These are phyloP conservation scores for Tuber umbilicatum DNA, from an alignment of 495 filamentous ascomycete species.

Conservation along the genomic window DNA sequence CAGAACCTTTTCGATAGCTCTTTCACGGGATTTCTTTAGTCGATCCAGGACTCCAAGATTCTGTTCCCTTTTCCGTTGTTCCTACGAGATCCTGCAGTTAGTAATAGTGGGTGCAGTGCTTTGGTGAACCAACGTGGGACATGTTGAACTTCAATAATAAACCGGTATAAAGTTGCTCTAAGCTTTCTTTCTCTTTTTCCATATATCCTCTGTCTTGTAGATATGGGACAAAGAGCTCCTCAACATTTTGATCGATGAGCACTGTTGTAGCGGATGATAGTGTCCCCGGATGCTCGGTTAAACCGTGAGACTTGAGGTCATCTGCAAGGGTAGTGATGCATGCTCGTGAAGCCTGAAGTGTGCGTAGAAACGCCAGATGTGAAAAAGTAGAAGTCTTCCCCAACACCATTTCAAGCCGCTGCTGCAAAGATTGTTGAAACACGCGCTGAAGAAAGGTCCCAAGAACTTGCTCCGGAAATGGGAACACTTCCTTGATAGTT, in stretches of 20 bases:
- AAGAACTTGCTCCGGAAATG: slow-evolving; percentile 89
- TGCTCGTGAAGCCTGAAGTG: slow-evolving; percentile 76
- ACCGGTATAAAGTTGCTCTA: slow-evolving; percentile 90
- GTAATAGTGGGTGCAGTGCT: background rate
- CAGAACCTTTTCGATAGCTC: slow-evolving; percentile 41
- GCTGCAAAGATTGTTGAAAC: slow-evolving; percentile 96
- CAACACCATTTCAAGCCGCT: slow-evolving; percentile 89
- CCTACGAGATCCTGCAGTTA: slow-evolving; percentile 9
- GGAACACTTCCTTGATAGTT: slow-evolving; percentile 92
- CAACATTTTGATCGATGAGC: slow-evolving; percentile 87
- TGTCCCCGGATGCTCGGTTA: slow-evolving; percentile 90
- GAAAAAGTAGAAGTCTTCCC: slow-evolving; percentile 88
- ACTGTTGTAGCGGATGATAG: slow-evolving; percentile 79
- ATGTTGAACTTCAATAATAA: slow-evolving; percentile 91
- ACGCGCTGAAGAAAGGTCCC: slow-evolving; percentile 87
- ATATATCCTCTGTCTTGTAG: slow-evolving; percentile 91
- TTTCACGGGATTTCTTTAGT: slow-evolving; percentile 40
- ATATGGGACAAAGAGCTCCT: slow-evolving; percentile 94
- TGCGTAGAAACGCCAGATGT: slow-evolving; percentile 83
- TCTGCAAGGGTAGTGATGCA: slow-evolving; percentile 83
- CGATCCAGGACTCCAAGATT: slow-evolving; percentile 41
- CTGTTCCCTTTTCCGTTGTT: slow-evolving; percentile 44
- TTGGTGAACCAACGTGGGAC: slow-evolving; percentile 55
- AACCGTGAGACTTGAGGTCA: slow-evolving; percentile 84
- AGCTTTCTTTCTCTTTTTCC: slow-evolving; percentile 78